Conservation (phyloP, 2,329 filamentous ascomycete species). For the Paradendryphiella salina region DNA sequence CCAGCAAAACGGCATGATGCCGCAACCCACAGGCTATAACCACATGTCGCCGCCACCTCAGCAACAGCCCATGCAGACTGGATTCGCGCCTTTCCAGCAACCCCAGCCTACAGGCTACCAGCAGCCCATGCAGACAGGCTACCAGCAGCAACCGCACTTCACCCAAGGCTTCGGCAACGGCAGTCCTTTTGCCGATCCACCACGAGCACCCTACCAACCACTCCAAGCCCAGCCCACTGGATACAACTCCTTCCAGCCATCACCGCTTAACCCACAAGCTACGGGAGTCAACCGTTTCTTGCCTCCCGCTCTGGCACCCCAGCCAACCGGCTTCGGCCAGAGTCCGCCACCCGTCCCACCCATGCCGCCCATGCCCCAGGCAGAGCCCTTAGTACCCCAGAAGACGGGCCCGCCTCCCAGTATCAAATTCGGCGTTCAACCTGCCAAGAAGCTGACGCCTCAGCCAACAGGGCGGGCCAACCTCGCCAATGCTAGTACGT, state of each 20-base stretch:
- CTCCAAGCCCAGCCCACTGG: conserved; percentile 47
- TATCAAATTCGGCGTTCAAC: conserved; percentile 81
- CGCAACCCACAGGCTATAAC: conserved; percentile 46
- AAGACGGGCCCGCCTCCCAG: conserved; percentile 85
- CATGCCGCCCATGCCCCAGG: conserved; percentile 58
- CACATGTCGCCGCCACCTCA: conserved; percentile 44
- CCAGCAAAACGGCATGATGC: conserved; percentile 46
- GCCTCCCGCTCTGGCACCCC: conserved; percentile 55
- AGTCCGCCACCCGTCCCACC: conserved; percentile 63
- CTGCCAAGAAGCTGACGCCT: conserved; percentile 74
- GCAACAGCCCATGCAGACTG: conserved; percentile 49
- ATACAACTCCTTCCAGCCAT: conserved; percentile 41
- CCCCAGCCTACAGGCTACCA: conserved; percentile 49
- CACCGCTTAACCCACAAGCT: conserved; percentile 55
- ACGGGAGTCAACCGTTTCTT: conserved; percentile 57
- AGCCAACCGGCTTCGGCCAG: conserved; percentile 58
- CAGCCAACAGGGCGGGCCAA: conserved; percentile 94
- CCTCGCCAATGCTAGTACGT: conserved; percentile 90
- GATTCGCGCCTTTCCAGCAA: conserved; percentile 49
- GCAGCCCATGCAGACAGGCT: conserved; percentile 55
- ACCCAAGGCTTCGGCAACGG: conserved; percentile 52
- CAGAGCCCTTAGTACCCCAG: conserved; percentile 71
- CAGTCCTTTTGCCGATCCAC: conserved; percentile 59
- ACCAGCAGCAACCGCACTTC: conserved; percentile 42
- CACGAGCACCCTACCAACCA: conserved; percentile 51